phyloP scores from a whole-genome alignment of 768 basidiomycete species.

The Amanita phalloides region DNA sequence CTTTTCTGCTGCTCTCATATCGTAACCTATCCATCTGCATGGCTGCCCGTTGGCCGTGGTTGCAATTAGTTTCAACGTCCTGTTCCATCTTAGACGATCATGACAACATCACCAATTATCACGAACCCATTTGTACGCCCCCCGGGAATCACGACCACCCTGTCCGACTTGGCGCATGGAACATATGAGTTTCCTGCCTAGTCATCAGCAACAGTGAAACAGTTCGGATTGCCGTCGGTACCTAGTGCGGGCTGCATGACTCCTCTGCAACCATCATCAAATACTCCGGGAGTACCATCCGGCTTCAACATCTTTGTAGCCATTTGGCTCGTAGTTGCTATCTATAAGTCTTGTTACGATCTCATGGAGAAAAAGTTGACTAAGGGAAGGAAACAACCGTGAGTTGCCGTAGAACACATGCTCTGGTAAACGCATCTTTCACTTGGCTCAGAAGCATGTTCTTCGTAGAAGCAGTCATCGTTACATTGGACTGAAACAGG shows the following conservation, averaged over 20 bases:
- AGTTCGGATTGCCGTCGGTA: constrained; percentile 14
- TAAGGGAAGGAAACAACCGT: background rate
- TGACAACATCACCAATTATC: background rate
- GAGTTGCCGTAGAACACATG: constrained; percentile 6
- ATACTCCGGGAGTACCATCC: constrained; percentile 56
- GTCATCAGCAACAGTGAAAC: background rate
- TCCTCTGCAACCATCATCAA: constrained; percentile 51
- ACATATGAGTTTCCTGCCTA: constrained; percentile 24
- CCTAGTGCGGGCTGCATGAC: constrained; percentile 61
- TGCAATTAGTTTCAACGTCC: background rate
- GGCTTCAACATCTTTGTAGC: constrained; percentile 55
- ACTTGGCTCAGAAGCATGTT: constrained; percentile 37
- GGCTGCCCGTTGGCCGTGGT: background rate
- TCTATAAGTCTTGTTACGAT: constrained; percentile 9
- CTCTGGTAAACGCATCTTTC: constrained; percentile 16
- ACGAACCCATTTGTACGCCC: constrained; percentile 11
- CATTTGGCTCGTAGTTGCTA: constrained; percentile 56
- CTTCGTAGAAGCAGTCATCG: constrained; percentile 26
- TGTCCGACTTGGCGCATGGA: constrained; percentile 21
- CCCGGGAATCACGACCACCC: constrained; percentile 12
- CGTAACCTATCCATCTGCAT: background rate
- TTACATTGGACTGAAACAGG: constrained; percentile 44
- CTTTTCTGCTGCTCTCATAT: background rate
- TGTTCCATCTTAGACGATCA: background rate
- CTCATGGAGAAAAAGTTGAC: constrained; percentile 1